These are phyloP conservation scores for Yamadazyma laniorum DNA, from an alignment of 805 yeast species.

Conservation along the genomic window DNA sequence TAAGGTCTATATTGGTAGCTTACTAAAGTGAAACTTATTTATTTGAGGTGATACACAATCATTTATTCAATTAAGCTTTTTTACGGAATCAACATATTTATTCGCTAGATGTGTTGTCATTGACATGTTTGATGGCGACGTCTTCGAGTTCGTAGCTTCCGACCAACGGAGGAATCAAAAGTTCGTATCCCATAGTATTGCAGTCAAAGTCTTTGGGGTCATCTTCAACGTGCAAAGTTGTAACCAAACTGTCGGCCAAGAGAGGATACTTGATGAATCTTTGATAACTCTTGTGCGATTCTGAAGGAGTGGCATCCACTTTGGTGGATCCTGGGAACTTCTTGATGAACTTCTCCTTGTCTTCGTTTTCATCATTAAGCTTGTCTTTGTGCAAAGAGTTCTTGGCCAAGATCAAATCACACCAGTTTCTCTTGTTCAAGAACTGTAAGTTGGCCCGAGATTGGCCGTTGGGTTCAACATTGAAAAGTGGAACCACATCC, in stretches of 20 bases:
- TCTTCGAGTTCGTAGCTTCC: slow-evolving; percentile 31
- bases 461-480: slow-evolving; percentile 54
- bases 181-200: slow-evolving; percentile 61
- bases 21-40: too few relatives aligned
- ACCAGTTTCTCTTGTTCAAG: slow-evolving; percentile 69
- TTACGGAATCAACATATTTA: not conserved
- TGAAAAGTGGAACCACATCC: slow-evolving; percentile 74
- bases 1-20: too few relatives aligned
- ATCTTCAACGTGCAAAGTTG: slow-evolving; percentile 72
- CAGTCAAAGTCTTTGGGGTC: slow-evolving; percentile 49
- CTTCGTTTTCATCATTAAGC: slow-evolving; percentile 8
- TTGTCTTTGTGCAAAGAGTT: slow-evolving; percentile 22
- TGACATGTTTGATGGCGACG: slow-evolving; percentile 32
- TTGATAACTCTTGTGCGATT: slow-evolving; percentile 19
- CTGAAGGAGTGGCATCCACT: not conserved
- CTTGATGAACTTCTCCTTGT: slow-evolving; percentile 2
- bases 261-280: slow-evolving; percentile 52
- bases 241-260: slow-evolving; percentile 55
- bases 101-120: slow-evolving; percentile 2
- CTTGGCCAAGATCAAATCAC: slow-evolving; percentile 58
- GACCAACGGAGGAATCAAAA: slow-evolving; percentile 62
- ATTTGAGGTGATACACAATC: too few relatives aligned
- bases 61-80: too few relatives aligned
- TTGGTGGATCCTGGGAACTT: slow-evolving; percentile 13
- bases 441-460: slow-evolving; percentile 49